Evolutionary conservation across 192 early-diverging fungal genomes (phyloP).

Genomic region (Coemansia asiatica): DNA sequence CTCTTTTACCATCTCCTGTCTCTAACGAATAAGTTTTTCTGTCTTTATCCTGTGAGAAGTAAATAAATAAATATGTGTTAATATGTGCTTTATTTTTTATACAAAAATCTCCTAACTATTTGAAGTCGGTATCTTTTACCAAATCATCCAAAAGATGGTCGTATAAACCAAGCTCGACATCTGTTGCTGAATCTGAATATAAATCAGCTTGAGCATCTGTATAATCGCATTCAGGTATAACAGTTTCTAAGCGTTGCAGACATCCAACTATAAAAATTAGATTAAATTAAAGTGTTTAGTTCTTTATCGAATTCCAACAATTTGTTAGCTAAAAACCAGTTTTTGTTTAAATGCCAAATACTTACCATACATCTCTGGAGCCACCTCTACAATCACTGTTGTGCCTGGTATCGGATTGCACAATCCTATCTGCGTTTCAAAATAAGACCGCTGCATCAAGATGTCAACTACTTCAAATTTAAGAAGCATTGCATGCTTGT

Average conservation of each 20-base stretch:
- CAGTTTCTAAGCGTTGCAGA: slow-evolving; percentile 6
- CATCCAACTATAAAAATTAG: slow-evolving; percentile 15
- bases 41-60: background rate
- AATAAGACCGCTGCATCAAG: slow-evolving; percentile 9
- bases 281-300: no score
- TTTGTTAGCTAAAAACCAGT: background rate
- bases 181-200: background rate
- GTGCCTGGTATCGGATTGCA: slow-evolving; percentile 28
- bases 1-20: slow-evolving; percentile 3
- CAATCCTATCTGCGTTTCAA: slow-evolving; percentile 28
- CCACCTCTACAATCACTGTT: slow-evolving; percentile 26
- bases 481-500: slow-evolving; percentile 19
- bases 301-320: no score
- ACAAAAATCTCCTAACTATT: background rate
- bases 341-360: background rate
- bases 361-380: slow-evolving; percentile 39
- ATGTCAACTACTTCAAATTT: slow-evolving; percentile 29
- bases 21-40: slow-evolving; percentile 1
- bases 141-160: slow-evolving; percentile 19
- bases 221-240: background rate
- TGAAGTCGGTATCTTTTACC: background rate
- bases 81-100: no score
- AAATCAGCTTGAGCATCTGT: background rate
- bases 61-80: background rate
- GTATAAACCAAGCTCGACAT: slow-evolving; percentile 6